Evolutionary conservation across 1,139 yeast species (phyloP).

Genomic region (Candida labiduridarum): DNA sequence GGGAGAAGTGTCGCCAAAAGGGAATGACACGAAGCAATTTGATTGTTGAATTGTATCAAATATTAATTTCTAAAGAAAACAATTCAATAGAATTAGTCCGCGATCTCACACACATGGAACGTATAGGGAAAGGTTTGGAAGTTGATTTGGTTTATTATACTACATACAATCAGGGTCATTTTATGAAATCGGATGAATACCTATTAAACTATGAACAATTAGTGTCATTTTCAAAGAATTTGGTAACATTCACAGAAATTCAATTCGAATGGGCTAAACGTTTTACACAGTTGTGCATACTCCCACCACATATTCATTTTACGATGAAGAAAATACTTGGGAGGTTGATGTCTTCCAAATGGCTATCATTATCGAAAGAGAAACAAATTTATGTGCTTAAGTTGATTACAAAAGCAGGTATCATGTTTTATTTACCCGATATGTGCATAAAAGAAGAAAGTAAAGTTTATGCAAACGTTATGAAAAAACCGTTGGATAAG

Average conservation of each 20-base stretch:
- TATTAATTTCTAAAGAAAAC: constrained; percentile 22
- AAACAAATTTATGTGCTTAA: constrained; percentile 24
- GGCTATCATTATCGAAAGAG: constrained; percentile 24
- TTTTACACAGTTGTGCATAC: background rate
- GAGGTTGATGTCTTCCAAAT: constrained; percentile 26
- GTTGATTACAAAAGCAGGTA: constrained; percentile 31
- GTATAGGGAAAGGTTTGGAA: constrained; percentile 32
- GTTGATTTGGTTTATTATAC: constrained; percentile 39
- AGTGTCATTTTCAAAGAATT: constrained; percentile 6
- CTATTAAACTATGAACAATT: too few relatives aligned
- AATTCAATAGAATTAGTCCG: constrained; percentile 21
- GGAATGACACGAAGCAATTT: constrained; percentile 24
- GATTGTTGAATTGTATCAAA: constrained; percentile 27
- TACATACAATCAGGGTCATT: constrained; percentile 30
- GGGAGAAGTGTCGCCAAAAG: constrained; percentile 4
- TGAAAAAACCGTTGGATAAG: constrained; percentile 24
- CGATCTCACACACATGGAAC: constrained; percentile 30
- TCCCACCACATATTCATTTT: constrained; percentile 8
- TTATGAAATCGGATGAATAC: too few relatives aligned
- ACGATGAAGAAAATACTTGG: constrained; percentile 22
- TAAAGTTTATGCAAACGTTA: constrained; percentile 19
- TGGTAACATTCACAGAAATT: constrained; percentile 4
- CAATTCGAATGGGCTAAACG: constrained; percentile 2
- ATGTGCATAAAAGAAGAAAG: constrained; percentile 13
- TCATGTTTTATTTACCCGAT: constrained; percentile 32